Evolutionary conservation across 192 early-diverging fungal genomes (phyloP), one percentile per base, ranked within the genome.

Genomic region (Rhizophagus sp.): DNA sequence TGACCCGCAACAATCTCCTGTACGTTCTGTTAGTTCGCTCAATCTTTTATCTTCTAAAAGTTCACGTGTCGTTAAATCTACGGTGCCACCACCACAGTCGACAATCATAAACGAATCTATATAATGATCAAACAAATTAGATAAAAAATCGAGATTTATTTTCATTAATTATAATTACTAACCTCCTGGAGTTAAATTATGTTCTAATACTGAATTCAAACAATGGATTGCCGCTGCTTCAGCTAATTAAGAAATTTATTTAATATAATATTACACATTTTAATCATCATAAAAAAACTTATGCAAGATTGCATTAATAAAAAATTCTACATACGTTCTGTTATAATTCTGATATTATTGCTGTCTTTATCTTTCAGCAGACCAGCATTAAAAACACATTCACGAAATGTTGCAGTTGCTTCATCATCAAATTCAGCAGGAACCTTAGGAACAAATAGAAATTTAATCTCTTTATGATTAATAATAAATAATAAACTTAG

Each of bases 81-180:
- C 89, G 7, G 89, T 90, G 66, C 89, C 89, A 57, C 89, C 89
- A 75, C 89, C 89, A 50, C 86, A 87, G 81, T 90, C 89, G 75
- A 86, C 86, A 73, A 90, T 85, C 85, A 88, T 86, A 68, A 90
- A 90, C 2, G 83, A 82, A 24, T 85, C 65, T 57, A 57, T 19
- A 52, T 19, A 15, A 19, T 19, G 17, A 57, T 57, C 0, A 57
- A 57, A 57, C 2, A 12, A 47, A 47, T 47, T 47, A 12, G 11
- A 47, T 12, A 47, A 44, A 44, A 41, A 44, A 47, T 12, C 10
- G 1, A 47, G 11, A 47, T 12, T 47, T 47, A 47, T 12, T 0
- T 47, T 47, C 1, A 12, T 47, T 2, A 57, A 19, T 57, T 17
- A 19, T 57, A 17, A 22, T 5, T 57, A 57, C 50, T 22, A 57